Conservation (phyloP, 148 eudicot species). For the Talinum fruticosum region DNA sequence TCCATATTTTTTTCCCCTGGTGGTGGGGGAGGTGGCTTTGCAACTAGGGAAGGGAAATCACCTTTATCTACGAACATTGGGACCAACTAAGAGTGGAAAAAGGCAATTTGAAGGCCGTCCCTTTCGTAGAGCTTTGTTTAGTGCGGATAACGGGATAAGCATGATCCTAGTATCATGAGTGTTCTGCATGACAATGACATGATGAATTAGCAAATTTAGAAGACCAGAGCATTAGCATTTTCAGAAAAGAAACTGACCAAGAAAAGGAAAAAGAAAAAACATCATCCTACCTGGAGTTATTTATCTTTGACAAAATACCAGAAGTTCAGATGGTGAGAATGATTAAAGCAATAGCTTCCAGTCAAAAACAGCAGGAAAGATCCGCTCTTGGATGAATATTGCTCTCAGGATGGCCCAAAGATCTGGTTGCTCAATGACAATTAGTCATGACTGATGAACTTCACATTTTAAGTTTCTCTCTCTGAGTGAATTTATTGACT, state of each 20-base stretch:
- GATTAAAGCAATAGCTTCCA: not conserved
- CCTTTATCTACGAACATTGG: not conserved
- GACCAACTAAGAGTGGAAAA: not conserved
- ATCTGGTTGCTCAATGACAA: not conserved
- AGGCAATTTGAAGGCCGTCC: constrained; percentile 1
- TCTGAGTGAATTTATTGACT: not conserved
- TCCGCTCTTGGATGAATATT: not conserved
- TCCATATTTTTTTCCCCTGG: not conserved
- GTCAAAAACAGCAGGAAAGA: not conserved
- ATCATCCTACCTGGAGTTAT: not conserved
- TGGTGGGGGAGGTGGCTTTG: not conserved
- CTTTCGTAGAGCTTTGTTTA: not conserved
- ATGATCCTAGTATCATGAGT: not conserved
- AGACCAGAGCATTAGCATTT: not conserved
- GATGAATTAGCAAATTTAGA: not conserved
- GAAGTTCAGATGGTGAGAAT: constrained; percentile 9
- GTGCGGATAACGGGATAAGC: not conserved
- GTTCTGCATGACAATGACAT: constrained; percentile 7
- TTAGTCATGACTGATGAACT: not conserved
- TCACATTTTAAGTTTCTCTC: not conserved
- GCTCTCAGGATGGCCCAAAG: not conserved
- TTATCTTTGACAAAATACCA: constrained; percentile 2
- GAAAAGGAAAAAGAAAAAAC: not conserved
- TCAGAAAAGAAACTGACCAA: not conserved
- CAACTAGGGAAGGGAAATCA: constrained; percentile 3